These are phyloP conservation scores for Myrmaecium sp. DNA, from an alignment of 2,329 filamentous ascomycete species.

Conservation along the genomic window DNA sequence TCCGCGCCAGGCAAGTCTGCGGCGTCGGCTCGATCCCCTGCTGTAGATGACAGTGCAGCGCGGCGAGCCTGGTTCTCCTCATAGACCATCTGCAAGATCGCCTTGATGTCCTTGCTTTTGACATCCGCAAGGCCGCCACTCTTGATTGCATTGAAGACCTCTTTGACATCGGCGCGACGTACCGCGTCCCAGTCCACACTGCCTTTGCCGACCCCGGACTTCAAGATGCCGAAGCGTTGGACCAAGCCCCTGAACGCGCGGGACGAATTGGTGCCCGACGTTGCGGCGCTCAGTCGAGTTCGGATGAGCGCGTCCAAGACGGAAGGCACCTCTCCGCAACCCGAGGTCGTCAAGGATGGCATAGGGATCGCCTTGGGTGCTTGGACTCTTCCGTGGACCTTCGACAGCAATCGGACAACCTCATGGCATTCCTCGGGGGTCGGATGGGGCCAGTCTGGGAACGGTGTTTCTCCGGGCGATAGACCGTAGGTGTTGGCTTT, in stretches of 20 bases:
- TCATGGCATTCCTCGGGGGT: slow-evolving; percentile 52
- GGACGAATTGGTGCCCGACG: slow-evolving; percentile 43
- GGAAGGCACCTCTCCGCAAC: slow-evolving; percentile 50
- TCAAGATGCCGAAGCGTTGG: slow-evolving; percentile 43
- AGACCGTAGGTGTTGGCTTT: slow-evolving; percentile 28
- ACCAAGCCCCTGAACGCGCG: slow-evolving; percentile 50
- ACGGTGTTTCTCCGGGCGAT: slow-evolving; percentile 41
- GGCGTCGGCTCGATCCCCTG: slow-evolving; percentile 22
- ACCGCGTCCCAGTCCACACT: slow-evolving; percentile 64
- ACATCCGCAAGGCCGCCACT: slow-evolving; percentile 51
- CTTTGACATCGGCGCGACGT: slow-evolving; percentile 37
- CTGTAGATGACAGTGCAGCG: slow-evolving; percentile 26
- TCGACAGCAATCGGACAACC: slow-evolving; percentile 48
- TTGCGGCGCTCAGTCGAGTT: slow-evolving; percentile 45
- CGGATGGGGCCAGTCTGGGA: slow-evolving; percentile 47
- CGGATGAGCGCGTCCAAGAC: slow-evolving; percentile 47
- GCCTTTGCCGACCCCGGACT: slow-evolving; percentile 47
- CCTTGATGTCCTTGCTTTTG: slow-evolving; percentile 58
- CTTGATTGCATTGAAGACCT: slow-evolving; percentile 54
- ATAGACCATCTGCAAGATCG: slow-evolving; percentile 55
- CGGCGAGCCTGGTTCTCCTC: slow-evolving; percentile 46
- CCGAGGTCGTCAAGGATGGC: slow-evolving; percentile 54
- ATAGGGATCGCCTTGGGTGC: slow-evolving; percentile 50
- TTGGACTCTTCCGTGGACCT: slow-evolving; percentile 46
- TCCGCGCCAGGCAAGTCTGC: slow-evolving; percentile 22